A percentile compares a stretch with the other conserved stretches of the same genome.
Evolutionary conservation across 2,329 filamentous ascomycete genomes (phyloP).

Genomic region (Myriangium duriaei): DNA sequence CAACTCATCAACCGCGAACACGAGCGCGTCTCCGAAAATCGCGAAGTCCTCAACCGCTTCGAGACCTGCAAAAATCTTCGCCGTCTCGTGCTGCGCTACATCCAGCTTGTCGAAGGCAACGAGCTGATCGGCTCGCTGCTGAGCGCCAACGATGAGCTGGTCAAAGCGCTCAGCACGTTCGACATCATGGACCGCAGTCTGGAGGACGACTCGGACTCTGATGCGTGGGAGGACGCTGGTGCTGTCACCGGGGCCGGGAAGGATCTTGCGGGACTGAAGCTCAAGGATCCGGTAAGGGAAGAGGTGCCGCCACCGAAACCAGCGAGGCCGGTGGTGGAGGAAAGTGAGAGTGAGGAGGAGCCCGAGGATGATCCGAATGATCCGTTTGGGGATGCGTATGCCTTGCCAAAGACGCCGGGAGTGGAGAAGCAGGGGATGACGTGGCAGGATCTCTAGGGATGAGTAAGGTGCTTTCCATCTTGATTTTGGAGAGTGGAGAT

Average conservation of each 20-base stretch:
- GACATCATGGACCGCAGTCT: conserved; percentile 85
- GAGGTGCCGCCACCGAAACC: conserved; percentile 37
- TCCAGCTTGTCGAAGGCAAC: conserved; percentile 81
- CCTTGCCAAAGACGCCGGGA: conserved; percentile 42
- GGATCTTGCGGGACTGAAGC: conserved; percentile 32
- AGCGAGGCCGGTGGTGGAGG: conserved; percentile 34
- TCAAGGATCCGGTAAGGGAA: conserved; percentile 37
- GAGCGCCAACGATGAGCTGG: conserved; percentile 91
- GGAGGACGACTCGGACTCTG: conserved; percentile 56
- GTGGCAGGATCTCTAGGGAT: too few relatives aligned
- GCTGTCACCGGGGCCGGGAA: conserved; percentile 21
- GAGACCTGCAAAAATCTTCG: conserved; percentile 77
- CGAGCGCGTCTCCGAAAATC: conserved; percentile 77
- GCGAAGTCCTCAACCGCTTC: conserved; percentile 61
- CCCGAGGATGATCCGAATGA: conserved; percentile 69
- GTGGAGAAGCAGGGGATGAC: conserved; percentile 26
- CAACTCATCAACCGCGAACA: conserved; percentile 83
- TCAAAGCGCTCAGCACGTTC: conserved; percentile 83
- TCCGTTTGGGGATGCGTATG: conserved; percentile 76
- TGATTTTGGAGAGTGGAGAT: too few relatives aligned
- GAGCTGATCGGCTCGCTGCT: conserved; percentile 85
- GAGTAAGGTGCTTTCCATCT: too few relatives aligned
- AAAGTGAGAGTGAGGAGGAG: conserved; percentile 44
- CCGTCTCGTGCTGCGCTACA: conserved; percentile 77
- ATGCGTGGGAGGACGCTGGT: conserved; percentile 36